Evolutionary conservation across 2,329 filamentous ascomycete genomes (phyloP), one percentile per base, ranked within the genome.

Genomic region (Aureobasidium sp.): DNA sequence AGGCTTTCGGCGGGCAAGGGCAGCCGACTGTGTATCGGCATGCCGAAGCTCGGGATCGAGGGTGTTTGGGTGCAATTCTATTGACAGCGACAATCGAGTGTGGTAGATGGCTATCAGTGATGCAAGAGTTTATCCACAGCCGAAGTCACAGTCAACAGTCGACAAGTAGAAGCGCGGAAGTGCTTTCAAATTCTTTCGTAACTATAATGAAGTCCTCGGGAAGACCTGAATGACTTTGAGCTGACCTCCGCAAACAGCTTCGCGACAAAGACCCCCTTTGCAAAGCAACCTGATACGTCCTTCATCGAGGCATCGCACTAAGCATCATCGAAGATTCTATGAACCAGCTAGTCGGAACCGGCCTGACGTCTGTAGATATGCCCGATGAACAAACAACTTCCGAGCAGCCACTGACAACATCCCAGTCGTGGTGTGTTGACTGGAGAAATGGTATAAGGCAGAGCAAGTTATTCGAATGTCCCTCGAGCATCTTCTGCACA

Each of bases 331-430:
- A 41, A 48, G 44, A 50, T 59, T 41, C 34, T 17, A n/a, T 36
- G 57, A 61, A 51, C 57, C 57, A 52, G 47, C 46, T 61, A 61
- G 37, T 61, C 57, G 57, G 47, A 61, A 60, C 44, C 56, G 56
- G 56, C 56, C 32, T 39, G 15, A 43, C 26, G 20, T 13, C 43
- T 1, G 17, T 15, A 7, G n/a, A 2, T 41, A 4, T 9, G 24
- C 17, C 24, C 26, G 17, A 60, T 20, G 46, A 46, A 51, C 46
- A 61, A 61, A 52, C n/a, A 36, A 51, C n/a, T 44, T 20, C 17
- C 1, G 6, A 6, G n/a, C 48, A 61, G 57, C 57, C 57, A 52
- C 57, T 43, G 57, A 61, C 47, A 44, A 27, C 57, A 61, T 52
- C 7, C 36, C n/a, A 44, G 17, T 24, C 36, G 32, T 44, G 36